Conservation (phyloP, 2,329 filamentous ascomycete genomes). For the Colletotrichum sp. region DNA sequence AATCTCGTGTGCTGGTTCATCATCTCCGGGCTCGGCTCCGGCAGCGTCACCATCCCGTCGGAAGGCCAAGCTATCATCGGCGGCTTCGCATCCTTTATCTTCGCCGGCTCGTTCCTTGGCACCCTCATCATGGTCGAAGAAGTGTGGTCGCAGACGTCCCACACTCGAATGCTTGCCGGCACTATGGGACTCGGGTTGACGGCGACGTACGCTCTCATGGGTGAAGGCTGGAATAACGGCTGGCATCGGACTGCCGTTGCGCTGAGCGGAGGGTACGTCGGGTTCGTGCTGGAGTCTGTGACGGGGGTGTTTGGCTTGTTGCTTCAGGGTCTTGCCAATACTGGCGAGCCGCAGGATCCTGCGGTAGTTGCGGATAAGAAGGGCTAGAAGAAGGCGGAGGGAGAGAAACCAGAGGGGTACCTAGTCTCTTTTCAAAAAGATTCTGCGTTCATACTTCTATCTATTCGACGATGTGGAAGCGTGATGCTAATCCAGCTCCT, state of each 20-base stretch:
- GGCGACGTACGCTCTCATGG: not conserved
- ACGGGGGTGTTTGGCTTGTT: not conserved
- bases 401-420: not conserved
- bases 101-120: not conserved
- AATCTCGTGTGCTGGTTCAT: not conserved
- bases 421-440: not conserved
- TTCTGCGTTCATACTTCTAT: not conserved
- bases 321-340: not conserved
- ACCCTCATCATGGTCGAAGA: not conserved
- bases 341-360: not conserved
- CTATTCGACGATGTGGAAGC: not conserved
- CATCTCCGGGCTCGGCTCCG: not conserved
- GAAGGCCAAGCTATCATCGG: not conserved
- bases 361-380: not conserved
- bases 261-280: not conserved
- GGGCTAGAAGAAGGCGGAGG: not conserved
- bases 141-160: not conserved
- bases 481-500: accelerated
- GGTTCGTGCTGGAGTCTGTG: not conserved
- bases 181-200: not conserved
- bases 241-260: not conserved
- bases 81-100: not conserved
- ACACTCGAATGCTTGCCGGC: not conserved
- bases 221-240: not conserved
- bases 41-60: not conserved